Evolutionary conservation across 495 filamentous ascomycete genomes (phyloP), one percentile per base, ranked within the genome.

Genomic region (Tuber microsphaerosporum): DNA sequence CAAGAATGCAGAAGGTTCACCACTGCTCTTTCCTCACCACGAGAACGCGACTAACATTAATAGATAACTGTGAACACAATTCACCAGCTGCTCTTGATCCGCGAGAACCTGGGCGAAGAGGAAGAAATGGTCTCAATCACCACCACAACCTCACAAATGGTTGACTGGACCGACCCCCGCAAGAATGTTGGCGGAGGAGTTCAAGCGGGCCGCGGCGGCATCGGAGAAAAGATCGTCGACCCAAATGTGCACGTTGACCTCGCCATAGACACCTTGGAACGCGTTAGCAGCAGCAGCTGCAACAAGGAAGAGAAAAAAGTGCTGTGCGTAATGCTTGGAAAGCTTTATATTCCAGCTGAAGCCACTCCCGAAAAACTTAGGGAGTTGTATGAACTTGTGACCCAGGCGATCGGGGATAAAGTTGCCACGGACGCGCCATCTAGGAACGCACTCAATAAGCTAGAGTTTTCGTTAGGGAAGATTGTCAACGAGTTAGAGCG

Each of bases 161-260:
- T 93, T 1, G 95, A 99, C 82, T 99, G 95, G 95, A 98, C 95
- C 6, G 95, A 99, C 84, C 93, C 94, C 73, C 87, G 96, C 31
- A 92, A 94, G 81, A 91, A 95, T 72, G 88, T 90, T 1, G 87
- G 92, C 17, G 90, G 88, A 2, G 85, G 88, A 51, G 86, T 90
- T 65, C 85, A 86, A 46, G 81, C 87, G 17, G 80, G 87, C 20
- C 78, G 82, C 5, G 88, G 89, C 16, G 89, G 87, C 41, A 84
- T 90, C 44, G 88, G 87, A 80, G 88, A 87, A 78, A 89, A 88
- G 77, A 86, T 86, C 16, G 87, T 89, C 19, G 89, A 90, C 71
- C 89, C 88, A 5, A 89, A 92, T 74, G 87, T 91, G 46, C 92
- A 95, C 77, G 84, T 92, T 7, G 83, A 89, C 22, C 85, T 95